These are phyloP conservation scores for Deinandra increscens DNA, from an alignment of 129 eudicot genomes.

Conservation along the genomic window DNA sequence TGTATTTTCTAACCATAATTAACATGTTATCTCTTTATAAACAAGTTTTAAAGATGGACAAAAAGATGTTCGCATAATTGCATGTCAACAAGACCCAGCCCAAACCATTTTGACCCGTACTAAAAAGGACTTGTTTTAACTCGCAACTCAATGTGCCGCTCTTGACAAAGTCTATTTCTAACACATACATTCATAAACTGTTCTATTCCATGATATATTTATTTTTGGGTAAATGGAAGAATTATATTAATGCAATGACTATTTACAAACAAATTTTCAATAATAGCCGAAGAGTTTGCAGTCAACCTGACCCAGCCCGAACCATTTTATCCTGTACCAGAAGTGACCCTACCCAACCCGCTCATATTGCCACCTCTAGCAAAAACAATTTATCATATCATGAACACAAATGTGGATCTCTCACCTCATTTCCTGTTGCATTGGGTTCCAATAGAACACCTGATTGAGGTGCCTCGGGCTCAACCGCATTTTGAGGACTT, in stretches of 20 bases:
- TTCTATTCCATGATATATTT: not conserved
- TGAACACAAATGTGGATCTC: not conserved
- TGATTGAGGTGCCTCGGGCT: conserved; percentile 19
- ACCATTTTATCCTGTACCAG: not conserved
- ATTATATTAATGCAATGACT: not conserved
- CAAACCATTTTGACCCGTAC: too few species aligned
- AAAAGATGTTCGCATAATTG: too few species aligned
- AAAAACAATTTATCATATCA: not conserved
- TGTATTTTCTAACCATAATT: not conserved
- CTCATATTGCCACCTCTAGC: not conserved
- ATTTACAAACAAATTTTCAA: not conserved
- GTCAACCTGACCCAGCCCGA: not conserved
- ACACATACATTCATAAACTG: not conserved
- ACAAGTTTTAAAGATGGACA: too few species aligned
- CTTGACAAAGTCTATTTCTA: not conserved
- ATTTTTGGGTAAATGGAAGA: not conserved
- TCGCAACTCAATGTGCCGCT: not conserved
- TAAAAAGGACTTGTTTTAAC: too few species aligned
- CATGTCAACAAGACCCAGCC: too few species aligned
- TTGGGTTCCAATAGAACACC: conserved; percentile 10
- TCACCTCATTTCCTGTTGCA: conserved; percentile 21
- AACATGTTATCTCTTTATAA: not conserved
- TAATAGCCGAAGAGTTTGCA: not conserved
- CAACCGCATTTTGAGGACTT: conserved; percentile 7
- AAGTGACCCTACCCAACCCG: not conserved